Conservation (phyloP, 768 basidiomycete genomes). For the Mycena galopus region DNA sequence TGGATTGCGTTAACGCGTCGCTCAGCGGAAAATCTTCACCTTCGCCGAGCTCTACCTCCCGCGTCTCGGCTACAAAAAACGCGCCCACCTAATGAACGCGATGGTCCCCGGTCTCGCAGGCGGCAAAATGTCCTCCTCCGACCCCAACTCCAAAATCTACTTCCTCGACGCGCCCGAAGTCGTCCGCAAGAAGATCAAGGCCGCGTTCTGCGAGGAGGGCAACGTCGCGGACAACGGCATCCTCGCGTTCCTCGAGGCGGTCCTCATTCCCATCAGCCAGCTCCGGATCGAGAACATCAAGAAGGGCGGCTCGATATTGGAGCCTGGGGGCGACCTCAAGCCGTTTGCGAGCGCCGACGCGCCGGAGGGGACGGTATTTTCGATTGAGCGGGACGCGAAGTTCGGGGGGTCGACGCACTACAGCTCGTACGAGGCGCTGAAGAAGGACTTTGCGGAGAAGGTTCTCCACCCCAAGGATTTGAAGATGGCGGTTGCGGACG, state of each 20-base stretch:
- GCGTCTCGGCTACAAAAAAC: constrained; percentile 90
- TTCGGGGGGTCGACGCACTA: constrained; percentile 88
- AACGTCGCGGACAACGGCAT: constrained; percentile 91
- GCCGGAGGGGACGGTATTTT: constrained; percentile 86
- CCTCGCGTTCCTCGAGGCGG: constrained; percentile 85
- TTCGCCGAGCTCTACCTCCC: constrained; percentile 98
- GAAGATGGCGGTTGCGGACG: constrained; percentile 82
- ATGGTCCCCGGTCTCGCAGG: constrained; percentile 97
- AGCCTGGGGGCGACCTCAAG: constrained; percentile 62
- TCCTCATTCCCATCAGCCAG: constrained; percentile 87
- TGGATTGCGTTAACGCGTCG: neutral
- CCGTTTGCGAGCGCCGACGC: constrained; percentile 79
- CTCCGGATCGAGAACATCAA: constrained; percentile 71
- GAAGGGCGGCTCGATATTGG: constrained; percentile 64
- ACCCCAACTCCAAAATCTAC: constrained; percentile 98
- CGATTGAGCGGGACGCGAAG: constrained; percentile 82
- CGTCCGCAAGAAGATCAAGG: constrained; percentile 90
- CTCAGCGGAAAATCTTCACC: constrained; percentile 74
- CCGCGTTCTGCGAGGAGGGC: constrained; percentile 95
- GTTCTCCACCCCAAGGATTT: constrained; percentile 91
- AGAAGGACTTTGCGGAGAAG: constrained; percentile 82
- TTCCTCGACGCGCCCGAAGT: constrained; percentile 90
- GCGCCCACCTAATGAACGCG: constrained; percentile 97
- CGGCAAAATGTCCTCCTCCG: constrained; percentile 99
- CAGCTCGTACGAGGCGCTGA: constrained; percentile 70